Evolutionary conservation across 2,329 filamentous ascomycete species (phyloP).

Genomic region (Xylaria sp.): DNA sequence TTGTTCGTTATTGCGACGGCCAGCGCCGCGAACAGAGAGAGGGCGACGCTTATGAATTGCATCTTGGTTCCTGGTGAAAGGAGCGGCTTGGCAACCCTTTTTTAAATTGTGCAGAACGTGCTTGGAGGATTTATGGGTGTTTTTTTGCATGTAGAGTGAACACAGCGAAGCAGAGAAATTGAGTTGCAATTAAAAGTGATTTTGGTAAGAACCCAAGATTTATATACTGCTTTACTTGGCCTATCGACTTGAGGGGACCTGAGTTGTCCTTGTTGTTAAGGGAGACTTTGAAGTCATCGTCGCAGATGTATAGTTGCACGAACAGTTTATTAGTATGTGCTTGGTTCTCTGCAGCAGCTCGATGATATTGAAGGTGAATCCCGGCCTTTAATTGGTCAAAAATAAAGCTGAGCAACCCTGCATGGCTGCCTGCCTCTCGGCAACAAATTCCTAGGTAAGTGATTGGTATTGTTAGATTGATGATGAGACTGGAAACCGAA

Average conservation of each 20-base stretch:
- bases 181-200: too few species aligned
- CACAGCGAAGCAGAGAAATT: not conserved
- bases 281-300: not conserved
- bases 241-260: not conserved
- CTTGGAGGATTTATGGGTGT: not conserved
- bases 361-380: not conserved
- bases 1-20: constrained; percentile 11
- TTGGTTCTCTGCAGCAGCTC: not conserved
- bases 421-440: not conserved
- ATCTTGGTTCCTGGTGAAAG: not conserved
- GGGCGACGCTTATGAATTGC: not conserved
- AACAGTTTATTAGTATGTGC: not conserved
- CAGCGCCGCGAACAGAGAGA: constrained; percentile 8
- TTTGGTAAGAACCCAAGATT: too few species aligned
- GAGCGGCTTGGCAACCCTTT: not conserved
- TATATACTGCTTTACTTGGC: not conserved
- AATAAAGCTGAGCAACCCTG: not conserved
- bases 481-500: not conserved
- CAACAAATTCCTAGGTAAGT: not conserved
- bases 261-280: not conserved
- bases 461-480: not conserved
- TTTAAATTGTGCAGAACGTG: not conserved
- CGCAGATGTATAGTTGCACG: not conserved
- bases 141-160: not conserved
- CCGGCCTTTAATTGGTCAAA: not conserved